Conservation (phyloP, 2,329 filamentous ascomycete genomes). For the Kalaharituber pfeilii region DNA sequence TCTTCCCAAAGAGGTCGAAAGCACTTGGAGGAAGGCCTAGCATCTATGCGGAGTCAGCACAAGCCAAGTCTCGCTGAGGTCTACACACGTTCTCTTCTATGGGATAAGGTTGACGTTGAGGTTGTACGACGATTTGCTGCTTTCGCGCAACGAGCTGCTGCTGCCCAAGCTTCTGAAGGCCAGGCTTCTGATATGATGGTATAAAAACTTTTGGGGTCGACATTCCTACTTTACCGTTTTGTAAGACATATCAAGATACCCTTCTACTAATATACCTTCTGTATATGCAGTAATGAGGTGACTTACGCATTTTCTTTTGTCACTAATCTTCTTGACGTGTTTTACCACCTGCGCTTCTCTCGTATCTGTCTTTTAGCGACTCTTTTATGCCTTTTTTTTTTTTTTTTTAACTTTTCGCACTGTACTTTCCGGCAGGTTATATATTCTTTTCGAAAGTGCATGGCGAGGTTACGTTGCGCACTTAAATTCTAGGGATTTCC, state of each 20-base stretch:
- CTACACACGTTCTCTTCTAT: conserved; percentile 79
- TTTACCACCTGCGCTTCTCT: conserved; percentile 1
- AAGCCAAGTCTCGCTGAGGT: conserved; percentile 69
- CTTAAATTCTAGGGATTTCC: background rate
- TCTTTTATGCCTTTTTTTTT: conserved; percentile 9
- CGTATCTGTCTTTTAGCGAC: conserved; percentile 1
- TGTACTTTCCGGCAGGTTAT: background rate
- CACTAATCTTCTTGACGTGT: background rate
- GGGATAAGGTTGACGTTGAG: conserved; percentile 83
- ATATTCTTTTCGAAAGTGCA: background rate
- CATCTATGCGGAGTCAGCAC: conserved; percentile 54
- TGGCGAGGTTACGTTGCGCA: background rate
- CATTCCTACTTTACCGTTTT: conserved; percentile 24
- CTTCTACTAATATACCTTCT: conserved; percentile 24
- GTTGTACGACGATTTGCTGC: conserved; percentile 75
- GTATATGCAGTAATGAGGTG: conserved; percentile 26
- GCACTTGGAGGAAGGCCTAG: conserved; percentile 64
- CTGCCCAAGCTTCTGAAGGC: conserved; percentile 11
- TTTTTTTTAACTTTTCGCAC: no score
- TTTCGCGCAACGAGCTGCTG: conserved; percentile 20
- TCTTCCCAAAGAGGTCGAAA: conserved; percentile 45
- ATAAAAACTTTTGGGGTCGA: conserved; percentile 26
- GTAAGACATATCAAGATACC: background rate
- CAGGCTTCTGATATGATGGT: conserved; percentile 69
- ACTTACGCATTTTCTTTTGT: background rate